Percentiles rank a stretch among this genome's conserved stretches.
Evolutionary conservation across 352 stramenopile genomes (phyloP).

Genomic region (Phytophthora citricola): DNA sequence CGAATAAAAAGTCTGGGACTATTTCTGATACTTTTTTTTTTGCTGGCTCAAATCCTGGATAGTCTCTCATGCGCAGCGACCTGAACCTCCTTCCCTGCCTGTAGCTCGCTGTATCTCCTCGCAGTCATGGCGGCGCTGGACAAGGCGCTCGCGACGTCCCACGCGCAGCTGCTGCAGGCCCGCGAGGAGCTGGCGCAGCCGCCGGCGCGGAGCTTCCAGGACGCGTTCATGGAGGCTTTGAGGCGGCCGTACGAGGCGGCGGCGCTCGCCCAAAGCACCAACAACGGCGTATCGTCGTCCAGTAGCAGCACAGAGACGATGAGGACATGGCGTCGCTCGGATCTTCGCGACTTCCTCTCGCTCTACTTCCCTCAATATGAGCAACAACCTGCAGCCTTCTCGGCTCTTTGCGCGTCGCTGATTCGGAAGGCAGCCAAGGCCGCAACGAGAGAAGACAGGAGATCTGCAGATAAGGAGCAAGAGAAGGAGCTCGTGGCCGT

Average conservation of each 20-base stretch:
- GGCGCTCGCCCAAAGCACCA: slow-evolving; percentile 4
- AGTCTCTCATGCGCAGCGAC: too few species aligned
- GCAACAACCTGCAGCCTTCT: slow-evolving; percentile 31
- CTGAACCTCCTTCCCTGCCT: background rate
- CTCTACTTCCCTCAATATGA: slow-evolving; percentile 49
- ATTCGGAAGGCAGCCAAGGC: slow-evolving; percentile 1
- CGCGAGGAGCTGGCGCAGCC: slow-evolving; percentile 30
- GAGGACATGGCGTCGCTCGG: slow-evolving; percentile 28
- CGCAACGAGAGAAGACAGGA: slow-evolving; percentile 1
- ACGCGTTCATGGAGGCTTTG: slow-evolving; percentile 47
- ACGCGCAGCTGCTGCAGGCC: slow-evolving; percentile 28
- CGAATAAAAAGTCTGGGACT: background rate
- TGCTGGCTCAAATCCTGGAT: too few species aligned
- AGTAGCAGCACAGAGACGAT: slow-evolving; percentile 5
- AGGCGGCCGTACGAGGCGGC: slow-evolving; percentile 32
- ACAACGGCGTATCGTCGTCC: background rate
- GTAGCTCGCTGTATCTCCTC: slow-evolving; percentile 2
- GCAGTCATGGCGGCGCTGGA: slow-evolving; percentile 30
- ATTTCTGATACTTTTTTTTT: too few species aligned
- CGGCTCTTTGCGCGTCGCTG: slow-evolving; percentile 31
- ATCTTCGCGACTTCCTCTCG: slow-evolving; percentile 41
- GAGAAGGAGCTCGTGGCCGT: slow-evolving; percentile 16
- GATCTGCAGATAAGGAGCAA: background rate
- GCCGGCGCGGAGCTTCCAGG: slow-evolving; percentile 39
- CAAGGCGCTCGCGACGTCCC: slow-evolving; percentile 23